Base-by-base conservation (phyloP, 495 filamentous ascomycete species). In the Parathielavia appendiculata region DNA sequence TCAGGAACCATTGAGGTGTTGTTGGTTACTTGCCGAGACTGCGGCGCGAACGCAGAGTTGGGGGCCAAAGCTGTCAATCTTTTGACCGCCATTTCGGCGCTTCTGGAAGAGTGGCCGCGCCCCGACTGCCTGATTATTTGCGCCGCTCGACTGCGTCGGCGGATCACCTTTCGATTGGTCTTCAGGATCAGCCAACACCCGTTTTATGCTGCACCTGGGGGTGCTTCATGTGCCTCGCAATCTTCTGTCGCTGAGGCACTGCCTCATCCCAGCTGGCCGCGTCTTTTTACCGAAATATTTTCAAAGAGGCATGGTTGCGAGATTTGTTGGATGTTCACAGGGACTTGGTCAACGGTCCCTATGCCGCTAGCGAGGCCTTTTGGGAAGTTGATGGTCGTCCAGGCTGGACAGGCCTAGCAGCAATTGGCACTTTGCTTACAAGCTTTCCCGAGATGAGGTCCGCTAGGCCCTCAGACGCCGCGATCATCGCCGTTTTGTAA, bases 31-130 rank as follows among this genome's bases (percentile, higher is more conserved):
- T 26, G 17, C 41, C 30, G 20, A 47, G 41, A 35, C 26, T 9
- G 54, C 11, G 44, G 23, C 48, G 36, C 54, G 41, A 50, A 22
- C 22, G 7, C 35, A 0, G 26, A 14, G 34, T 43, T 46, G 53
- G 53, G 46, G 45, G 45, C 22, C 14, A 14, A 17, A 22, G 20
- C 11, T 16, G 7, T 46, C 11, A 39, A 20, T 44, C 41, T 43
- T 22, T 49, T 57, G 59, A 61, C 59, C 59, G 59, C 59, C 48
- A 19, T 62, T 62, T 62, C 23, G 54, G 34, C 36, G 41, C 17
- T 52, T 36, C 54, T 47, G 49, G 38, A 52, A 43, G 41, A 34
- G 38, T 16, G 23, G 35, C 43, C 35, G 10, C 13, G 43, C 19
- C 44, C 40, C 34, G 8, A 13, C 11, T 14, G 39, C 23, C 20